Percentiles rank a stretch among this genome's conserved stretches.
phyloP scores from a whole-genome alignment of 345 rosid species.

The Dipteronia sinensis region DNA sequence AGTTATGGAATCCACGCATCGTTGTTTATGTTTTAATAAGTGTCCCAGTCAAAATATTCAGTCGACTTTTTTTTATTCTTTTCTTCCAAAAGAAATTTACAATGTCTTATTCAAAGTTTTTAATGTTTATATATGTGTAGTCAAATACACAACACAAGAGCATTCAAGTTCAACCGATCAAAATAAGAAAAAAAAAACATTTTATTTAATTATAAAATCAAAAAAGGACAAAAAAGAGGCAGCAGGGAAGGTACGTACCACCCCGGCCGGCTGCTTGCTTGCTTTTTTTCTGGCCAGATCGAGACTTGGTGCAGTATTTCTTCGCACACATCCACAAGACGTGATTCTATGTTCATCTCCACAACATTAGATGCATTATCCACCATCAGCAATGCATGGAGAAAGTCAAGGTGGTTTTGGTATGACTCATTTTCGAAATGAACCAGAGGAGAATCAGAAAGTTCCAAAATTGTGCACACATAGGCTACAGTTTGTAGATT shows the following conservation, averaged over 20 bases:
- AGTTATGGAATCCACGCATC: background rate
- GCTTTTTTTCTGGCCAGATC: constrained; percentile 27
- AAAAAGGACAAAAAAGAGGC: no score
- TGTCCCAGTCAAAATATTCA: background rate
- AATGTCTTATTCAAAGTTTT: no score
- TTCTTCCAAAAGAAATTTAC: no score
- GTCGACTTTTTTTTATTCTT: no score
- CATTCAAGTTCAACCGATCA: background rate
- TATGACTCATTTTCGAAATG: constrained; percentile 88
- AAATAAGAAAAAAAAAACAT: no score
- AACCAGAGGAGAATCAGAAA: constrained; percentile 79
- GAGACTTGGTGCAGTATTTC: constrained; percentile 48
- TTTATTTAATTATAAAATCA: no score
- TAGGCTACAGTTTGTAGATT: constrained; percentile 72
- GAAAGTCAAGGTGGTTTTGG: constrained; percentile 67
- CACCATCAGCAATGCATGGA: constrained; percentile 46
- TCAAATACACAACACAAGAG: background rate
- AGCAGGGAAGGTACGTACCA: constrained; percentile 15
- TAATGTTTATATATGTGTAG: no score
- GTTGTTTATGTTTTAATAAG: background rate
- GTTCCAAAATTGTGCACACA: constrained; percentile 71
- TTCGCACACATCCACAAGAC: constrained; percentile 54
- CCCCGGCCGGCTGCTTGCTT: constrained; percentile 25
- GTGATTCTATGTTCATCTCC: constrained; percentile 60
- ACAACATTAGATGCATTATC: constrained; percentile 42